Base-by-base conservation (phyloP, 805 yeast species). In the Metschnikowia lachancei region DNA sequence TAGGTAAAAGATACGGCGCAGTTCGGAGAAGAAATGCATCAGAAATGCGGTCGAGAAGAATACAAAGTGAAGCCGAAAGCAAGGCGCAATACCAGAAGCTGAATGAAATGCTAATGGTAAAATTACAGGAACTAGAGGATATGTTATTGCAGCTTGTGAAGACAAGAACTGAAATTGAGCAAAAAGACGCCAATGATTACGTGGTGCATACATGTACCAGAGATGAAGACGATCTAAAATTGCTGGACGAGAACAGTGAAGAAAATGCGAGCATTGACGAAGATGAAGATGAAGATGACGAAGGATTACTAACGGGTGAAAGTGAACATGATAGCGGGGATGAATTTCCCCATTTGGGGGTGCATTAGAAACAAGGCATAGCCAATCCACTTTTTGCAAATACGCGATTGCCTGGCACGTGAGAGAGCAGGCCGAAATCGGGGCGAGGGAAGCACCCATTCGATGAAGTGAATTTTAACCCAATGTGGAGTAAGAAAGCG, bases 1-100 rank as follows among this genome's bases (percentile, higher is more conserved):
- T 67, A 20, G 58, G 63, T 28, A 60, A 58, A 39, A 61, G 59
- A 41, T 66, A 61, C 43, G 68, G 67, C 6, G 34, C 42, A 37
- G 45, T 42, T 13, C 35, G 46, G 12, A 34, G 35, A 8, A 22
- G 45, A 35, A 41, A 46, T 37, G 38, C 47, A 22, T 38, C 49
- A 30, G 36, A 36, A 31, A 14, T 39, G 20, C 41, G 43, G 13
- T 18, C 41, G 35, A 34, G 41, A 22, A 24, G 49, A 37, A 18
- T 41, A 26, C 26, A 29, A 14, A 40, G 45, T 30, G 45, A 19
- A 29, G 24, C 22, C 3, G 43, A 36, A 32, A 16, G 24, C 12
- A 36, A 36, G 16, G 17, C 11, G 7, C 35, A 17, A 26, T 31
- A 13, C 13, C 41, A 38, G 12, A 35, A n/a, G 17, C 39, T 35